Percentiles rank a stretch among this genome's conserved stretches.
phyloP scores from a whole-genome alignment of 2,329 filamentous ascomycete species.

The Hansfordia pulvinata region DNA sequence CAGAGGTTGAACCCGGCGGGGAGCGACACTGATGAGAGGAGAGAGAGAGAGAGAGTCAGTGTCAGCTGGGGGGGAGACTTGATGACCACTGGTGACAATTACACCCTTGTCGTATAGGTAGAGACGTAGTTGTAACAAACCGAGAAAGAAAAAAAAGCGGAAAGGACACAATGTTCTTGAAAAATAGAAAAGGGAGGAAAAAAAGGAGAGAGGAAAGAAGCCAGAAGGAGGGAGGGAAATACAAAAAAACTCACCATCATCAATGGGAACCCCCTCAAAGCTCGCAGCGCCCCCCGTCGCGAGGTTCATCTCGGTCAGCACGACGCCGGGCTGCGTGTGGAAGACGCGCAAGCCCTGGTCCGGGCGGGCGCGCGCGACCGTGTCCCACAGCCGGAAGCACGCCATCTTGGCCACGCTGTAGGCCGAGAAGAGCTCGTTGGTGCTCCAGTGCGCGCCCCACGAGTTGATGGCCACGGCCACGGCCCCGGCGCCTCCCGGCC shows the following conservation, averaged over 20 bases:
- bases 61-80: too few relatives aligned
- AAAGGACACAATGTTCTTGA: conserved; percentile 2
- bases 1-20: conserved; percentile 28
- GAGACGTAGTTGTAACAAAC: too few relatives aligned
- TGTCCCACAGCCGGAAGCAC: conserved; percentile 25
- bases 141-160: neutral
- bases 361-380: conserved; percentile 24
- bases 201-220: too few relatives aligned
- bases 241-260: conserved; percentile 14
- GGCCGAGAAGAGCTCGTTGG: conserved; percentile 11
- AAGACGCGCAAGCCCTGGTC: conserved; percentile 19
- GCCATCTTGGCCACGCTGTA: conserved; percentile 30
- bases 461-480: conserved; percentile 21
- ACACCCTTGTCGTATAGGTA: too few relatives aligned
- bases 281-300: conserved; percentile 6
- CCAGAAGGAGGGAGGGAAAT: too few relatives aligned
- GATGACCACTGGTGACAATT: too few relatives aligned
- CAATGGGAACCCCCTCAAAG: conserved; percentile 7
- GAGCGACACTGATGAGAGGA: conserved; percentile 14
- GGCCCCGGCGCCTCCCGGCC: conserved; percentile 13
- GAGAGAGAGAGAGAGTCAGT: neutral
- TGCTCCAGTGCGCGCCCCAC: conserved; percentile 18
- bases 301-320: conserved; percentile 13
- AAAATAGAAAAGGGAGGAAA: too few relatives aligned
- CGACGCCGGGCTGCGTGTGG: conserved; percentile 27